phyloP scores from a whole-genome alignment of 176 grass and related monocot genomes.

The Hsuehochloa calcarea region DNA sequence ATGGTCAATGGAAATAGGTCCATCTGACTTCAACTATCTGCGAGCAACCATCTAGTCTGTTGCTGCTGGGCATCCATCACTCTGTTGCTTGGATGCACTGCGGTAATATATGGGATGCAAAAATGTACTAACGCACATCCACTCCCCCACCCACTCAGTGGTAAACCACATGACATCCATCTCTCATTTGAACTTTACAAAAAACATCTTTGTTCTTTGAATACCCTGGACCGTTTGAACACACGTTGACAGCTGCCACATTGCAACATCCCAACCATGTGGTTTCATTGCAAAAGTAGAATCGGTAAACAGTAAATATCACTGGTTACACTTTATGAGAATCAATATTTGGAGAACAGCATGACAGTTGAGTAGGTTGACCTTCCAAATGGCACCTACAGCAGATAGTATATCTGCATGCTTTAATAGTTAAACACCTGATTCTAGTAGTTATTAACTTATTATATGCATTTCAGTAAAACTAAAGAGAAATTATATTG shows the following conservation, averaged over 20 bases:
- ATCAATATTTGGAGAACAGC: background rate
- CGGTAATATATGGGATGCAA: background rate
- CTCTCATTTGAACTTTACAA: constrained; percentile 2
- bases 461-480: background rate
- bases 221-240: background rate
- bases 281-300: background rate
- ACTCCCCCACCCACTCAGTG: background rate
- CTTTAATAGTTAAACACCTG: background rate
- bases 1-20: constrained; percentile 19
- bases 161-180: constrained; percentile 21
- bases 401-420: background rate
- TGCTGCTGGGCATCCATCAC: background rate
- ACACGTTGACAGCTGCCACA: background rate
- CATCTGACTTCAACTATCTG: background rate
- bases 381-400: background rate
- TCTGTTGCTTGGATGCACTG: constrained; percentile 18
- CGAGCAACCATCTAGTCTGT: background rate
- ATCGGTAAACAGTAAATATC: background rate
- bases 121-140: background rate
- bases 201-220: background rate
- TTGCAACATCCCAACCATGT: background rate
- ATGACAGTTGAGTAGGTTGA: constrained; percentile 21
- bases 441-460: background rate
- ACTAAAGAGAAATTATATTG: background rate
- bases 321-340: background rate